Percentiles rank a stretch among this genome's conserved stretches.
Evolutionary conservation across 441 rosid genomes (phyloP).

Genomic region (Pelargonium citronellum): DNA sequence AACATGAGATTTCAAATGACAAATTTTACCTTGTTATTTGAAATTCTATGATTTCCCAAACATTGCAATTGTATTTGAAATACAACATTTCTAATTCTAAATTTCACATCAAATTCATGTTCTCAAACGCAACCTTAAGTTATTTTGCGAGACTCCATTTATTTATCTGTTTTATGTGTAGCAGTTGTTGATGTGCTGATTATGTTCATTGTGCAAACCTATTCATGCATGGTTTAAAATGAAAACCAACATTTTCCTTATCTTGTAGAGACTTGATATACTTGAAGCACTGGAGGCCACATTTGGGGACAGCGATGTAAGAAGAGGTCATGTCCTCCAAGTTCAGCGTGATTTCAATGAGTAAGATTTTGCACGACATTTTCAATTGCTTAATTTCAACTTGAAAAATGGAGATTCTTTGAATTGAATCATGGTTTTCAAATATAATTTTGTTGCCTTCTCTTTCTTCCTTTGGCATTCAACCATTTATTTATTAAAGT

Average conservation of each 20-base stretch:
- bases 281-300: conserved; percentile 69
- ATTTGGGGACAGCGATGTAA: conserved; percentile 38
- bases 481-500: background rate
- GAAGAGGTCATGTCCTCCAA: conserved; percentile 34
- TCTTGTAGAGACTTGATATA: conserved; percentile 59
- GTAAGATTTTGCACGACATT: conserved; percentile 35
- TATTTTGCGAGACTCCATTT: background rate
- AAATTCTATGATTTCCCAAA: too few species aligned
- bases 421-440: background rate
- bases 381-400: too few species aligned
- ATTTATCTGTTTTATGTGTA: background rate
- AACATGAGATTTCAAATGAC: too few species aligned
- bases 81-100: too few species aligned
- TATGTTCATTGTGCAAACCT: background rate
- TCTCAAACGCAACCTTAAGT: too few species aligned
- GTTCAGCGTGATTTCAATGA: conserved; percentile 74
- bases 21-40: too few species aligned
- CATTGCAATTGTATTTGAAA: too few species aligned
- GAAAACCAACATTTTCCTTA: conserved; percentile 19
- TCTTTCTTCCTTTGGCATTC: background rate
- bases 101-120: too few species aligned
- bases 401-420: background rate
- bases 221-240: background rate
- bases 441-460: background rate
- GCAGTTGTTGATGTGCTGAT: background rate